Conservation (phyloP, 345 rosid genomes). For the Euphorbia tirucalli region DNA sequence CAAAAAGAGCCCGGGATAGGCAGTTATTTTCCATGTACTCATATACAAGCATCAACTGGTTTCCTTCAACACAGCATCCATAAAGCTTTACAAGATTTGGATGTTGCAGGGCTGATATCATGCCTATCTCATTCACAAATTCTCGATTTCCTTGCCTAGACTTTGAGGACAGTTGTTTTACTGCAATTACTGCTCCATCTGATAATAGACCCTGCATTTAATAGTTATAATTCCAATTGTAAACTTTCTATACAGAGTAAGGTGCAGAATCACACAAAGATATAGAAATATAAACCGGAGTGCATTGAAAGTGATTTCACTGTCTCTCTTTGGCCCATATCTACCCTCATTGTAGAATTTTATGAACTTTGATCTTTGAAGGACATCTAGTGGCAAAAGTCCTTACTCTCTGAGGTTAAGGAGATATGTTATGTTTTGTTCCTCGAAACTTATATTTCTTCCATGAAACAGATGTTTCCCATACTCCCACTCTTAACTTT, state of each 20-base stretch:
- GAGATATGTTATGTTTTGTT: not conserved
- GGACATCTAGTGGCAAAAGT: not conserved
- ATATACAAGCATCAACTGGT: constrained; percentile 25
- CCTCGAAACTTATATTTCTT: not conserved
- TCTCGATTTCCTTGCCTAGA: constrained; percentile 34
- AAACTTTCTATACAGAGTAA: constrained; percentile 4
- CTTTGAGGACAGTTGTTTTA: constrained; percentile 31
- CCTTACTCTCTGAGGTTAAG: not conserved
- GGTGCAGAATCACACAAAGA: not conserved
- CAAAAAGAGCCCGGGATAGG: constrained; percentile 27
- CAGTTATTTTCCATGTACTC: constrained; percentile 31
- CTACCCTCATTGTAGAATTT: not conserved
- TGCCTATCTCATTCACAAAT: constrained; percentile 31
- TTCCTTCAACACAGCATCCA: constrained; percentile 34
- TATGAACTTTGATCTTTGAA: not conserved
- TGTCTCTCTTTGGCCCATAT: not conserved
- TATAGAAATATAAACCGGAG: not conserved
- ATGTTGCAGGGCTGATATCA: constrained; percentile 32
- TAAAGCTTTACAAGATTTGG: constrained; percentile 29
- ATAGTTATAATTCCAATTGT: not conserved
- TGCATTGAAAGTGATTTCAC: constrained; percentile 1
- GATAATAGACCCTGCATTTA: constrained; percentile 23
- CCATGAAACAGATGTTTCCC: not conserved
- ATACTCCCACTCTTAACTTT: not conserved
- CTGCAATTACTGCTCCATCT: constrained; percentile 33